Base-by-base conservation (phyloP, 2,329 filamentous ascomycete species). In the Diaporthe velutina region DNA sequence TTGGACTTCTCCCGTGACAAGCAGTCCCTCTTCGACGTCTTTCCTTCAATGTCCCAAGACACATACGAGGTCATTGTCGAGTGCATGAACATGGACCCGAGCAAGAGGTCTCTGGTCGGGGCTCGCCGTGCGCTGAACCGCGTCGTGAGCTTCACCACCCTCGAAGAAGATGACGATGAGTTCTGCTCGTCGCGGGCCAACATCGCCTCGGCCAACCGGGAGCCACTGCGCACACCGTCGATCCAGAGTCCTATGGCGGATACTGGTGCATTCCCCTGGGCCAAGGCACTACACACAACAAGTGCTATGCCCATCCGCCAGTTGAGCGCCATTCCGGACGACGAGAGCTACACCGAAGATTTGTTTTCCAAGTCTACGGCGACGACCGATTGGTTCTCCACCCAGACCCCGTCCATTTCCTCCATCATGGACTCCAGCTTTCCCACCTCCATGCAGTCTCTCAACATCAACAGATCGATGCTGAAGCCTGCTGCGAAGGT, bases 11-110 rank as follows among this genome's bases (percentile, higher is more conserved):
- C 93, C 68, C 92, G 94, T 75, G 96, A 99, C 86, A 95, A 95
- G 83, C 96, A 98, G 84, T 97, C 94, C 54, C 91, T 99, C 74
- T 99, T 99, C 83, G 97, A 99, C 83, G 95, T 98, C 80, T 99
- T 99, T 84, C 96, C 97, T 52, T 96, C 94, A 84, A 98, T 99
- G 96, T 98, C 96, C 67, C 95, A 98, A 83, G 97, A 99, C 84
- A 98, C 97, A 0, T 99, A 94, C 81, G 95, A 98, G 84, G 95
- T 99, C 78, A 92, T 99, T 84, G 92, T 93, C 70, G 91, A 98
- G 85, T 97, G 95, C 83, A 91, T 99, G 90, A 95, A 95, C 80
- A 86, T 99, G 79, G 96, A 99, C 82, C 97, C 97, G 15, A 90
- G 90, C 83, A 97, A 95, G 88, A 94, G 97, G 73, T 97, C 96